phyloP scores from a whole-genome alignment of 75 land plant species.

The Picea sitchensis region DNA sequence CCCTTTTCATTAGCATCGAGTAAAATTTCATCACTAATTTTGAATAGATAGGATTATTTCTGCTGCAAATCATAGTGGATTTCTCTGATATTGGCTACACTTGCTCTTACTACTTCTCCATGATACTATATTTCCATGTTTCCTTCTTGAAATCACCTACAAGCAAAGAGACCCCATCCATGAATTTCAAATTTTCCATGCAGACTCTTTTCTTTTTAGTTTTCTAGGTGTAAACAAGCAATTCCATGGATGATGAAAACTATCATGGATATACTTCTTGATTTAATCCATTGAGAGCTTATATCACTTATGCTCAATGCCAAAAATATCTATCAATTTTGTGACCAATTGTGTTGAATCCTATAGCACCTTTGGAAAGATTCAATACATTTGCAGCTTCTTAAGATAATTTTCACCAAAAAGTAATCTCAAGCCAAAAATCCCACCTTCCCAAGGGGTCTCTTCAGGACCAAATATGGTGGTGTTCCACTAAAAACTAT shows the following conservation, averaged over 20 bases:
- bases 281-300: conserved; percentile 29
- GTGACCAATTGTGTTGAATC: conserved; percentile 30
- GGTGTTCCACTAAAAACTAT: too few species aligned
- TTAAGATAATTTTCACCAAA: too few species aligned
- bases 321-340: conserved; percentile 46
- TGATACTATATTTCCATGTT: conserved; percentile 71
- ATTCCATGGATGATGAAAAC: conserved; percentile 22
- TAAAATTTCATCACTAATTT: conserved; percentile 9
- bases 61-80: conserved; percentile 18
- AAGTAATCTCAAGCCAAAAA: too few species aligned
- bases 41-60: conserved; percentile 26
- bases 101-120: conserved; percentile 26
- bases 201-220: conserved; percentile 69
- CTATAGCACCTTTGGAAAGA: too few species aligned
- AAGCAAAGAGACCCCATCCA: conserved; percentile 95
- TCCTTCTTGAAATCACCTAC: conserved; percentile 74
- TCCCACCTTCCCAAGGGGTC: too few species aligned
- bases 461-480: too few species aligned
- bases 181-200: conserved; percentile 89
- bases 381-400: too few species aligned
- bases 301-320: conserved; percentile 45
- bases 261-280: neutral
- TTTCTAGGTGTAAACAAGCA: conserved; percentile 40
- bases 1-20: conserved; percentile 21
- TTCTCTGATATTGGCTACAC: conserved; percentile 28